phyloP scores from a whole-genome alignment of 345 rosid species.

The Camelina sativa region DNA sequence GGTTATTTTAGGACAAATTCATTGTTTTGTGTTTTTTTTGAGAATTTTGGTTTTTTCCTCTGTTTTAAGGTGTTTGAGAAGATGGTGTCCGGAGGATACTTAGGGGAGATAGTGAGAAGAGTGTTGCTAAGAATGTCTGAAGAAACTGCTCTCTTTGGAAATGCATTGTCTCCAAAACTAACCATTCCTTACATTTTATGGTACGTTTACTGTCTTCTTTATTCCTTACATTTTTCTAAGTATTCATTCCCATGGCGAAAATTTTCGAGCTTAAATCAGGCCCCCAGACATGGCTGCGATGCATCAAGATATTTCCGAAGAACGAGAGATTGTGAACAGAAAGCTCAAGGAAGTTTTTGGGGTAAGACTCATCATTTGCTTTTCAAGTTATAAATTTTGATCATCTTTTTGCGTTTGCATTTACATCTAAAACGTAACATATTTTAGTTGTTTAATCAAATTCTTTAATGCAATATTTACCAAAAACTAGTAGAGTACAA shows the following conservation, averaged over 20 bases:
- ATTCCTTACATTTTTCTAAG: neutral
- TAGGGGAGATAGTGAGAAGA: conserved; percentile 82
- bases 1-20: neutral
- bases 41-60: neutral
- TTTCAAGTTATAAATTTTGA: too few relatives aligned
- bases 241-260: neutral
- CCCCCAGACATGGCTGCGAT: conserved; percentile 72
- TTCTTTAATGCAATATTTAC: too few relatives aligned
- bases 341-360: conserved; percentile 62
- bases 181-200: conserved; percentile 55
- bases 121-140: conserved; percentile 63
- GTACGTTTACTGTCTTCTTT: conserved; percentile 34
- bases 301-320: conserved; percentile 73
- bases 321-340: conserved; percentile 48
- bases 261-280: conserved; percentile 27
- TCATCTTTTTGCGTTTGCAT: too few relatives aligned
- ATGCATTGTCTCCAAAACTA: conserved; percentile 54
- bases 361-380: conserved; percentile 27
- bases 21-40: neutral
- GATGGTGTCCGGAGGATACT: conserved; percentile 61
- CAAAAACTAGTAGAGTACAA: too few relatives aligned
- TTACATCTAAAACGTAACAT: too few relatives aligned
- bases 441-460: too few relatives aligned
- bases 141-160: conserved; percentile 67
- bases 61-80: conserved; percentile 61